phyloP scores from a whole-genome alignment of 176 grass and related monocot species.

The Oryza meridionalis region DNA sequence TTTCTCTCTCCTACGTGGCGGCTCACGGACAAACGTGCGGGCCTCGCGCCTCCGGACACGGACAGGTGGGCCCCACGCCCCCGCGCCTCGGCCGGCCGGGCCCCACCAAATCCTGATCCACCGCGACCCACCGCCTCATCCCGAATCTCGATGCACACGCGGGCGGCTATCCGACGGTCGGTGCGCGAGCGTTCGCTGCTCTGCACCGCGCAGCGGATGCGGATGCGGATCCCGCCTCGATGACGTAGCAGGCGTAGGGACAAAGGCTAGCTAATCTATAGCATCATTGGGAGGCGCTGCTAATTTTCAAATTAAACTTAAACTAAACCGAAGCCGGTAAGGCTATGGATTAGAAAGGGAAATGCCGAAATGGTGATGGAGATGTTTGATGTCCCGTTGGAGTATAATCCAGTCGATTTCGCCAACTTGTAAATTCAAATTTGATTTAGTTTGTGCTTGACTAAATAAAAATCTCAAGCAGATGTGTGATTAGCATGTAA shows the following conservation, averaged over 20 bases:
- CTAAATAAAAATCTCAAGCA: too few species aligned
- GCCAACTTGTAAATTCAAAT: neutral
- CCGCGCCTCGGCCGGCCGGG: neutral
- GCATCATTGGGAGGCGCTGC: neutral
- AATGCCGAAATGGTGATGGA: neutral
- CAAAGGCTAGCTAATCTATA: neutral
- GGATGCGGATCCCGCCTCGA: neutral
- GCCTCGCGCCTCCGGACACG: constrained; percentile 15
- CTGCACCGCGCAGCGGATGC: neutral
- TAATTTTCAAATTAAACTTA: constrained; percentile 13
- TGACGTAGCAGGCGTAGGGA: constrained; percentile 38
- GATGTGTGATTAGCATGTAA: too few species aligned
- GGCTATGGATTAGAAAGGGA: neutral
- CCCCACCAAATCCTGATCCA: constrained; percentile 41
- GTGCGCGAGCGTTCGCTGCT: neutral
- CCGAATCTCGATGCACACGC: neutral
- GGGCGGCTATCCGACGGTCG: neutral
- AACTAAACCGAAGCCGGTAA: neutral
- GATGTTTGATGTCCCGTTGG: neutral
- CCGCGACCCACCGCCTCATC: neutral
- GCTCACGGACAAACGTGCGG: neutral
- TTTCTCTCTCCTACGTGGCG: constrained; percentile 28
- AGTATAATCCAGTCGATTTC: neutral
- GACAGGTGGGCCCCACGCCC: constrained; percentile 1
- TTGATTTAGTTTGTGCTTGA: too few species aligned